Evolutionary conservation across 2,329 filamentous ascomycete genomes (phyloP).

Genomic region (Colletotrichum zoysiae): DNA sequence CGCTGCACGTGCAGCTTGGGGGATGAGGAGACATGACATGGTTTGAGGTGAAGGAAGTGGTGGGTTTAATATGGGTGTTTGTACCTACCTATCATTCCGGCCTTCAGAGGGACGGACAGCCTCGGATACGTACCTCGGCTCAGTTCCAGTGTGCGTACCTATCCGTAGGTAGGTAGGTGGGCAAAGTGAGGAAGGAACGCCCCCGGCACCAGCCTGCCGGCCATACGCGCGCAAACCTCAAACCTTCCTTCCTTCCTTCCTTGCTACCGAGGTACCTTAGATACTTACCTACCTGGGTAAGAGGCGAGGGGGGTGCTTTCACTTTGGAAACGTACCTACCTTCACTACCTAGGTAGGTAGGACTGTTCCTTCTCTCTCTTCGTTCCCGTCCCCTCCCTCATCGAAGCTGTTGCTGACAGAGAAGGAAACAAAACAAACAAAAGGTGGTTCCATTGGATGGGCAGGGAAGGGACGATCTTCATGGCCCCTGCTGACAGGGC

Average conservation of each 20-base stretch:
- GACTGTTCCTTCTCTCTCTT: not conserved
- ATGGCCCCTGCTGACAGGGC: not conserved
- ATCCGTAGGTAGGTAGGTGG: not conserved
- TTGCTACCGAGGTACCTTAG: not conserved
- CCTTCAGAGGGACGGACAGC: too few species aligned
- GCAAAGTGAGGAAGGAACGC: not conserved
- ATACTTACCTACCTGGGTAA: too few species aligned
- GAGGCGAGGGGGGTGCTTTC: too few species aligned
- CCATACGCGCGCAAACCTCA: too few species aligned
- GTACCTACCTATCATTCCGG: too few species aligned
- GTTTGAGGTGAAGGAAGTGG: not conserved
- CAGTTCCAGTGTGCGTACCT: not conserved
- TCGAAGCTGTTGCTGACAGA: not conserved
- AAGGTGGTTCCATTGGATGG: not conserved
- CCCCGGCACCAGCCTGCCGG: too few species aligned
- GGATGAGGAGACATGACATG: too few species aligned
- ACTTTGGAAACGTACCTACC: too few species aligned
- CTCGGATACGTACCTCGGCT: too few species aligned
- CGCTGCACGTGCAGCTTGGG: not conserved
- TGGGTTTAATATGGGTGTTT: not conserved
- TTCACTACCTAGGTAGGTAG: too few species aligned
- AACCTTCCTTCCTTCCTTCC: too few species aligned
- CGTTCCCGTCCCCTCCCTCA: not conserved
- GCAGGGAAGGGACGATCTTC: conserved; percentile 9
- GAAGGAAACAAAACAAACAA: not conserved